Base-by-base conservation (phyloP, 2,329 filamentous ascomycete genomes). In the Hypocrella siamensis region DNA sequence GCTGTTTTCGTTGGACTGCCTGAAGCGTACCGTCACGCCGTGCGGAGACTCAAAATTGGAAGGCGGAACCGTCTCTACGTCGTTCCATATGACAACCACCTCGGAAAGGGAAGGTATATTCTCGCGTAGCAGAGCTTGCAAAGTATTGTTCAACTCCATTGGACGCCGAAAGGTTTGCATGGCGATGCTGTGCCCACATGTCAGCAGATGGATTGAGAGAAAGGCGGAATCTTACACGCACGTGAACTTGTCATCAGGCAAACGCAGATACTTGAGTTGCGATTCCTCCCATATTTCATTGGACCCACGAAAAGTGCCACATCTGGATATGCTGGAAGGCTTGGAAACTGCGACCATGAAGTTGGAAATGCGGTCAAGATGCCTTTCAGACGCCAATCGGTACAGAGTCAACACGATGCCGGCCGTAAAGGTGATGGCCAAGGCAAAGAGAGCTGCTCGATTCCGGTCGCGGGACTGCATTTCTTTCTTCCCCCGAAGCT, bases 11-110 rank as follows among this genome's bases (percentile, higher is more conserved):
- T 41, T 33, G 10, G 54, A 49, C 7, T 36, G 41, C 30, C 54
- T 47, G 38, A 51, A 56, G 19, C 53, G 47, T 10, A 58, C 52
- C 3, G 40, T 35, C 6, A 56, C 46, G 28, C 48, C 48, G 31
- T 45, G 38, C 14, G 43, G 36, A 11, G 53, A 53, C 6, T 37
- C 34, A 18, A 42, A 56, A 26, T 45, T 35, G 0, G 36, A 31
- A 1, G 54, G 54, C 3, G 48, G 44, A 1, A 42, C 16, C 19
- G 39, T 39, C 9, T 53, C 50, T 15, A 38, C 2, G 25, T 57
- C 46, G 34, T 56, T 56, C 54, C 54, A 58, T 19, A 58, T 42
- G 12, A 58, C 27, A 26, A 56, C 51, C n/a, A 58, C 40, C 31
- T 58, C 54, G 11, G 40, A 40, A 4, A 58, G 49, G 1, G 54